Evolutionary conservation across 805 yeast genomes (phyloP).

Genomic region (Geotrichum ghanense): DNA sequence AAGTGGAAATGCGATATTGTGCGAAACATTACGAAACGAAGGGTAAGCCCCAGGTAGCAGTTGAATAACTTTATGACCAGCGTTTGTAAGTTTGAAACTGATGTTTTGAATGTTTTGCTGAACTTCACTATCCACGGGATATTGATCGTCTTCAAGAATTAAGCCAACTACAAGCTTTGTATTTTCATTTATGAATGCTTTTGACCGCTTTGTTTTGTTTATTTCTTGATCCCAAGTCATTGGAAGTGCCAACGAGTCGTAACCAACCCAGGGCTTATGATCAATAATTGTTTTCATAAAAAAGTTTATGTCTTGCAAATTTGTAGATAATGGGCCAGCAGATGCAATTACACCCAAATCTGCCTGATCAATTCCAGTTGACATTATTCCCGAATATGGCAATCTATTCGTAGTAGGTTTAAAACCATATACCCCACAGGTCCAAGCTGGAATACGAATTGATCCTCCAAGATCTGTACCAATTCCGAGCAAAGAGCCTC

Average conservation of each 20-base stretch:
- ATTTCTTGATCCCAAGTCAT: not conserved
- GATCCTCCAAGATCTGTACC: conserved; percentile 46
- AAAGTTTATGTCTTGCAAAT: conserved; percentile 52
- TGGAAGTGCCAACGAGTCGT: not conserved
- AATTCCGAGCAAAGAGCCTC: conserved; percentile 38
- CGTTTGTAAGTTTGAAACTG: not conserved
- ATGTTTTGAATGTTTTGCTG: not conserved
- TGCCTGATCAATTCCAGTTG: not conserved
- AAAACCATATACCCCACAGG: conserved; percentile 31
- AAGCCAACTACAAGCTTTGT: not conserved
- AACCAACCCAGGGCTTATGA: conserved; percentile 12
- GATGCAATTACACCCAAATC: conserved; percentile 21
- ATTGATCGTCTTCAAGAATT: not conserved
- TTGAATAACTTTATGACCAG: not conserved
- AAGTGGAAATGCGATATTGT: not conserved
- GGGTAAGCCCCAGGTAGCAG: not conserved
- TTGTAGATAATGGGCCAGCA: conserved; percentile 54
- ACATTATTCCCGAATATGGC: conserved; percentile 9
- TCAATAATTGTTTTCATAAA: conserved; percentile 39
- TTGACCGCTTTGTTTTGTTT: not conserved
- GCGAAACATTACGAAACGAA: not conserved
- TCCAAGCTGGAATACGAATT: conserved; percentile 37
- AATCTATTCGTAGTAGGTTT: conserved; percentile 37
- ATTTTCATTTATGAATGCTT: not conserved
- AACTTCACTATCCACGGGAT: not conserved